These are phyloP conservation scores for Alternaria sp. DNA, from an alignment of 2,329 filamentous ascomycete genomes.

Conservation along the genomic window DNA sequence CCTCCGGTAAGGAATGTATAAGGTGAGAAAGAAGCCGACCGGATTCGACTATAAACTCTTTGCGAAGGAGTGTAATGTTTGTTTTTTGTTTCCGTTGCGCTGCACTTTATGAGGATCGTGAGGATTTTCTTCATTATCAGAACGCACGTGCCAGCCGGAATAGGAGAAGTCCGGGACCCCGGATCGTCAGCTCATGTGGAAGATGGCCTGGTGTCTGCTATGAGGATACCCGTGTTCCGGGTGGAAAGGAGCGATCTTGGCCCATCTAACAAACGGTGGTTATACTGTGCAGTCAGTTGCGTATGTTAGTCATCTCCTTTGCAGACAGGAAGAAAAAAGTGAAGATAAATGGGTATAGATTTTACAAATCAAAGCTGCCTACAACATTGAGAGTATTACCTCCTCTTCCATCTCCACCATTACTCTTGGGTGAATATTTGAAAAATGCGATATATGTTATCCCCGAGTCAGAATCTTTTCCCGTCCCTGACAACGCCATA, in stretches of 20 bases:
- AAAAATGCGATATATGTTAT: background rate
- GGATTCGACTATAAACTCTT: background rate
- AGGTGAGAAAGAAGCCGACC: background rate
- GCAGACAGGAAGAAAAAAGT: background rate
- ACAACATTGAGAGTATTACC: background rate
- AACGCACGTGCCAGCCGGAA: conserved; percentile 17
- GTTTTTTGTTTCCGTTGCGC: background rate
- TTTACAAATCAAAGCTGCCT: background rate
- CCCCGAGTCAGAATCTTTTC: background rate
- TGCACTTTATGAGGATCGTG: background rate
- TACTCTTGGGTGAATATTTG: background rate
- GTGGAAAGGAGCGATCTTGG: background rate
- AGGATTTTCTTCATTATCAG: conserved; percentile 2
- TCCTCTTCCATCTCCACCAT: background rate
- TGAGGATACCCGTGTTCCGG: conserved; percentile 1
- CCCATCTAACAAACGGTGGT: background rate
- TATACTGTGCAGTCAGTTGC: background rate
- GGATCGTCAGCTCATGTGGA: conserved; percentile 7
- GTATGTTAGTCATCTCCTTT: background rate
- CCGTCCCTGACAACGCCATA: conserved; percentile 1
- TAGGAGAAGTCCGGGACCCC: conserved; percentile 12
- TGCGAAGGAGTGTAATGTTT: background rate
- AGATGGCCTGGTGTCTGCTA: conserved; percentile 2
- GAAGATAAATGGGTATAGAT: conserved; percentile 7
- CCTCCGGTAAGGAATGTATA: background rate